Conservation (phyloP, 306 rosid species). For the Cercis canadensis region DNA sequence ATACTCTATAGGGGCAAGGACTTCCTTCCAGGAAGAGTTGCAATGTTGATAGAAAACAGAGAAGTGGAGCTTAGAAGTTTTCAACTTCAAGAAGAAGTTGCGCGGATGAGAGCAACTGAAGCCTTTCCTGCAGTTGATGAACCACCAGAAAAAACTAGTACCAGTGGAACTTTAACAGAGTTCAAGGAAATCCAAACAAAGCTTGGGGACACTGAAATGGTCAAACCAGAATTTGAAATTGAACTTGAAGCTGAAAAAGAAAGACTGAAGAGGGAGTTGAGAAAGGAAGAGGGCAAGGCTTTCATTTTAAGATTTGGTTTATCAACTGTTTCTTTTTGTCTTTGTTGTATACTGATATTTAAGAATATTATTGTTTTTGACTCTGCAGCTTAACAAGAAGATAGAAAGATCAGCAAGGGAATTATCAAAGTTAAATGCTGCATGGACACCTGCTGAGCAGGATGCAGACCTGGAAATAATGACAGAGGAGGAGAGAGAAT, state of each 20-base stretch:
- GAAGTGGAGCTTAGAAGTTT: conserved; percentile 65
- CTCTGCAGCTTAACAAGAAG: conserved; percentile 69
- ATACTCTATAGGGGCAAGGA: conserved; percentile 86
- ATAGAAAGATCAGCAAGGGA: conserved; percentile 63
- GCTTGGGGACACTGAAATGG: conserved; percentile 38
- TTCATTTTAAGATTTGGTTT: conserved; percentile 63
- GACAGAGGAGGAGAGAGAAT: conserved; percentile 78
- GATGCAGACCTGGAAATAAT: no score
- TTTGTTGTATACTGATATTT: conserved; percentile 27
- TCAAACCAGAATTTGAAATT: conserved; percentile 45
- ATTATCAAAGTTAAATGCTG: conserved; percentile 62
- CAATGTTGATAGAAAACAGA: conserved; percentile 62
- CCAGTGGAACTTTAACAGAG: conserved; percentile 75
- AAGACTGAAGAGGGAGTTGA: no score
- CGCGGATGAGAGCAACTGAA: conserved; percentile 63
- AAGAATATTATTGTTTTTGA: conserved; percentile 16
- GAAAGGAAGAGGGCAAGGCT: conserved; percentile 60
- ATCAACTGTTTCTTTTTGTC: conserved; percentile 25
- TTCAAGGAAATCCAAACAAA: conserved; percentile 54
- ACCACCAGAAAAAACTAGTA: conserved; percentile 38
- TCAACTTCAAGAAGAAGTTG: conserved; percentile 68
- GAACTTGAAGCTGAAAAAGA: conserved; percentile 59
- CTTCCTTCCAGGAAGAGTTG: conserved; percentile 68
- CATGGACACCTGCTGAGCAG: conserved; percentile 61
- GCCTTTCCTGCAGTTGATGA: conserved; percentile 48